Percentiles rank a stretch among this genome's conserved stretches.
phyloP scores from a whole-genome alignment of 768 basidiomycete genomes.

The Boletus patriciae region DNA sequence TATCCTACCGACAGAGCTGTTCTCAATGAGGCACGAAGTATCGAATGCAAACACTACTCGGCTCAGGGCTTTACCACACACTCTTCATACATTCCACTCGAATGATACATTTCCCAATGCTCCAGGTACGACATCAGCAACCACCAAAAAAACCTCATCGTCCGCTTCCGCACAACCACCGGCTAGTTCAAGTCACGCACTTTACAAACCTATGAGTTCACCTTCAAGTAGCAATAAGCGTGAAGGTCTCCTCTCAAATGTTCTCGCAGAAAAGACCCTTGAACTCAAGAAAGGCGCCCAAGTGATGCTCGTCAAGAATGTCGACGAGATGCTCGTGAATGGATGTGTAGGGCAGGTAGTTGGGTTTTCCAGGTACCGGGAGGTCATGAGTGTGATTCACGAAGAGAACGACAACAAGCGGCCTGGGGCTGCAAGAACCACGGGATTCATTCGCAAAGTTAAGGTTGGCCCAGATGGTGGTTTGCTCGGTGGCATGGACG shows the following conservation, averaged over 20 bases:
- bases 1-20: constrained; percentile 52
- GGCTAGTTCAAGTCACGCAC: constrained; percentile 22
- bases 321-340: constrained; percentile 62
- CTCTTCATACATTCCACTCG: constrained; percentile 45
- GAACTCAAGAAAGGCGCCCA: constrained; percentile 62
- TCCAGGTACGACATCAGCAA: neutral
- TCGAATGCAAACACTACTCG: constrained; percentile 60
- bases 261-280: constrained; percentile 59
- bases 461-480: constrained; percentile 31
- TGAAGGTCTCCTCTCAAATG: constrained; percentile 56
- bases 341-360: constrained; percentile 64
- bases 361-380: constrained; percentile 44
- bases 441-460: constrained; percentile 38
- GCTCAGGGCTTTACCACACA: constrained; percentile 47
- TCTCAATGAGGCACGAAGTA: constrained; percentile 69
- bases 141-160: constrained; percentile 1
- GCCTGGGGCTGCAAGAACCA: constrained; percentile 24
- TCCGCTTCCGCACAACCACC: neutral
- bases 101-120: constrained; percentile 45
- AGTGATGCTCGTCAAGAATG: constrained; percentile 72
- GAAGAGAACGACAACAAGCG: constrained; percentile 30
- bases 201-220: constrained; percentile 26
- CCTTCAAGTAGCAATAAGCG: constrained; percentile 35
- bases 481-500: constrained; percentile 9
- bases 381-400: constrained; percentile 15